Percentiles rank a stretch among this genome's conserved stretches.
Conservation (phyloP, 2,329 filamentous ascomycete genomes). For the Exophiala sideris region DNA sequence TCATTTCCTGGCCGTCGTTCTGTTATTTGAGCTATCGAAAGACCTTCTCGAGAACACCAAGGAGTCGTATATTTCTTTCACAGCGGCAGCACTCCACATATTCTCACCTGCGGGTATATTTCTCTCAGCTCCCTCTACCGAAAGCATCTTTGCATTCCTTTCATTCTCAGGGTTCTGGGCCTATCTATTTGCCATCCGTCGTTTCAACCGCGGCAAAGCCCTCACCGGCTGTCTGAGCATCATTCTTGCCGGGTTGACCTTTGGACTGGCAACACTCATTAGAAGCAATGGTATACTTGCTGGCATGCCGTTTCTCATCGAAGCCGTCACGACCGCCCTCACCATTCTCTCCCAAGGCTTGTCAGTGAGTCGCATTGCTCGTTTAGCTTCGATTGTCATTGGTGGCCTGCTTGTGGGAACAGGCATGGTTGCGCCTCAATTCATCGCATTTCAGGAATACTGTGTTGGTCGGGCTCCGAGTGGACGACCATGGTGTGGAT, state of each 20-base stretch:
- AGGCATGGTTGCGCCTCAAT: slow-evolving; percentile 70
- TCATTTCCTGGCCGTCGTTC: slow-evolving; percentile 72
- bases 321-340: slow-evolving; percentile 47
- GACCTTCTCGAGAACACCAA: slow-evolving; percentile 9
- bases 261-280: slow-evolving; percentile 69
- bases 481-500: slow-evolving; percentile 69
- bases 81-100: slow-evolving; percentile 71
- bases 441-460: slow-evolving; percentile 68
- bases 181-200: slow-evolving; percentile 54
- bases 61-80: slow-evolving; percentile 53
- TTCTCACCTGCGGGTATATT: slow-evolving; percentile 87
- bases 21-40: slow-evolving; percentile 48
- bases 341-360: slow-evolving; percentile 40
- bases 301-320: slow-evolving; percentile 70
- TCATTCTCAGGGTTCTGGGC: slow-evolving; percentile 70
- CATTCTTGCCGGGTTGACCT: slow-evolving; percentile 62
- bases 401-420: slow-evolving; percentile 66
- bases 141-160: slow-evolving; percentile 73
- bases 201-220: slow-evolving; percentile 33
- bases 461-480: slow-evolving; percentile 47
- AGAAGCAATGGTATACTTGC: slow-evolving; percentile 85
- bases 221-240: slow-evolving; percentile 37
- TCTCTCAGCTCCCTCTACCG: slow-evolving; percentile 79
- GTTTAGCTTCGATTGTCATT: slow-evolving; percentile 57
- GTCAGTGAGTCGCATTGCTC: slow-evolving; percentile 44